Conservation (phyloP, 2,329 filamentous ascomycete genomes). For the Emergomyces pasteurianus region DNA sequence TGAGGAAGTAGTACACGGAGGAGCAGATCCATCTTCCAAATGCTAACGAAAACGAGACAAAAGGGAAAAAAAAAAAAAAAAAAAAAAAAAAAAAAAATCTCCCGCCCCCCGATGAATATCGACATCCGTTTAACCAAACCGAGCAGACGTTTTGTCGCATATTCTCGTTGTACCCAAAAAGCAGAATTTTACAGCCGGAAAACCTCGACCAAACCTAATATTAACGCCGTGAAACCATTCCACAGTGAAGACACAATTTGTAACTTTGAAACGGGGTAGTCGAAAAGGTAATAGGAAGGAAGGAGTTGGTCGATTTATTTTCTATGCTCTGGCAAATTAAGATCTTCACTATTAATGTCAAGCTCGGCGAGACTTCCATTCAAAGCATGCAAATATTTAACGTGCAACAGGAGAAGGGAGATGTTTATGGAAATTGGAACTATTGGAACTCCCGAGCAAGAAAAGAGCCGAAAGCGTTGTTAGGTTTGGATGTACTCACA, state of each 20-base stretch:
- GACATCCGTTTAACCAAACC: neutral
- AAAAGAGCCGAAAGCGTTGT: neutral
- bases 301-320: neutral
- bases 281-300: neutral
- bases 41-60: neutral
- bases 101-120: too few relatives aligned
- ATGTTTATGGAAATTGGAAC: neutral
- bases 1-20: neutral
- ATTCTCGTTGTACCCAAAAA: neutral
- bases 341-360: constrained; percentile 2
- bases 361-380: constrained; percentile 1
- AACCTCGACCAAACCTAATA: neutral
- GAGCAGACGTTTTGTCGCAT: neutral
- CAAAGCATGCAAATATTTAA: neutral
- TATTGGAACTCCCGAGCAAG: neutral
- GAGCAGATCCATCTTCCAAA: too few relatives aligned
- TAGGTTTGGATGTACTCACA: constrained; percentile 26
- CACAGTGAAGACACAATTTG: neutral
- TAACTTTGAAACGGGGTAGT: neutral
- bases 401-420: neutral
- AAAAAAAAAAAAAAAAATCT: neutral
- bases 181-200: neutral
- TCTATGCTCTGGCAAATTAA: constrained; percentile 2
- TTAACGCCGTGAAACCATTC: neutral
- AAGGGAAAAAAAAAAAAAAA: neutral